A percentile compares a stretch with the other conserved stretches of the same genome.
phyloP scores from a whole-genome alignment of 139 green algal species.

The Haematococcus lacustris region DNA sequence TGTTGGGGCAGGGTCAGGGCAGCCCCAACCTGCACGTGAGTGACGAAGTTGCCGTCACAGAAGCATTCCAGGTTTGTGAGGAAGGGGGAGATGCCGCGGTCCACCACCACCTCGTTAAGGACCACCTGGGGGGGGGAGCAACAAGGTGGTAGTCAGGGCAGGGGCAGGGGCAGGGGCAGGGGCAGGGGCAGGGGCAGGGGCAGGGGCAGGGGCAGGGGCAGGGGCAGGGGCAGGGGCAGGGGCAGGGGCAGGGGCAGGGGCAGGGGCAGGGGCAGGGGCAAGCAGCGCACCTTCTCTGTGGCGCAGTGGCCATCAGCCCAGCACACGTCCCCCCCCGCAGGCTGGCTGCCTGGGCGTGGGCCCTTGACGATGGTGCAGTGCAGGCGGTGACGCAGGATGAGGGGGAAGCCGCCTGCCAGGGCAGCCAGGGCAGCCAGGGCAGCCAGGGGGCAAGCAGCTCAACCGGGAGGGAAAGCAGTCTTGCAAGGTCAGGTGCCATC shows the following conservation, averaged over 20 bases:
- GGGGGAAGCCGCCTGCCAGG: conserved; percentile 52
- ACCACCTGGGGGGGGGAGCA: conserved; percentile 48
- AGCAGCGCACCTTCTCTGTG: conserved; percentile 30
- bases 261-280: no score
- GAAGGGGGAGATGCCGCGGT: conserved; percentile 71
- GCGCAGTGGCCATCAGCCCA: conserved; percentile 18
- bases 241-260: no score
- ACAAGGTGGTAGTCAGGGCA: no score
- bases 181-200: no score
- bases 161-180: no score
- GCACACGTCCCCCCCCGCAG: neutral
- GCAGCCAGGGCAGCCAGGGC: neutral
- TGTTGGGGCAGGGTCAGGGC: neutral
- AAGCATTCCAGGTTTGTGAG: conserved; percentile 79
- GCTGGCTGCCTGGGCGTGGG: neutral
- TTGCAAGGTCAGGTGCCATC: no score
- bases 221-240: no score
- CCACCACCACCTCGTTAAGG: conserved; percentile 89
- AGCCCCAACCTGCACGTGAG: conserved; percentile 46
- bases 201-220: no score
- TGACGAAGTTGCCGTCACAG: conserved; percentile 72
- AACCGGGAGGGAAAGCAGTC: no score
- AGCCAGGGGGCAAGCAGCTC: no score
- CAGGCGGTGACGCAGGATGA: conserved; percentile 79
- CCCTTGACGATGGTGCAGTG: conserved; percentile 66